Percentiles rank a stretch among this genome's conserved stretches.
These are phyloP conservation scores for Annona squamosa DNA, from an alignment of 164 flowering plant genomes.

Conservation along the genomic window DNA sequence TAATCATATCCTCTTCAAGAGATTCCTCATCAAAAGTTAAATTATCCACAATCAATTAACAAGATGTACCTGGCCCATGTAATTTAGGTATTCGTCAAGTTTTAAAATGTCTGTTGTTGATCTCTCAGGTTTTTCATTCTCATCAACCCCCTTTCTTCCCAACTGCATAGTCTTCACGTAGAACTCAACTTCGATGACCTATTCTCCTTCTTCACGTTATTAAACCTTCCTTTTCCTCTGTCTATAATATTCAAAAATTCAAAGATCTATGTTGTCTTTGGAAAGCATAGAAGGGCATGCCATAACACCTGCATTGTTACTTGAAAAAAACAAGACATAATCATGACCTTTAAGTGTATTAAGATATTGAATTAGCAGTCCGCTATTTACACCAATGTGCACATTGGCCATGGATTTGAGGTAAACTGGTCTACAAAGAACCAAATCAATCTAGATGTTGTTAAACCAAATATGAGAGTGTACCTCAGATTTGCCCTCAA, in stretches of 20 bases:
- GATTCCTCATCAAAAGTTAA: not conserved
- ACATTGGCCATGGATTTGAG: not conserved
- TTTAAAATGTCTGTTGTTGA: constrained; percentile 31
- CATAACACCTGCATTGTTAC: constrained; percentile 82
- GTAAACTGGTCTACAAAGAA: too few relatives aligned
- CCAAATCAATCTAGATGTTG: too few relatives aligned
- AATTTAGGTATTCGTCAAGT: constrained; percentile 46
- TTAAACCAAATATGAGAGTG: too few relatives aligned
- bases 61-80: constrained; percentile 26
- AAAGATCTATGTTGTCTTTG: constrained; percentile 46
- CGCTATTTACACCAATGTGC: not conserved
- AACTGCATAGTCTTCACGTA: constrained; percentile 51
- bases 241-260: too few relatives aligned
- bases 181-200: too few relatives aligned
- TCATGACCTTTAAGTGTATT: not conserved
- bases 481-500: too few relatives aligned
- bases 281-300: constrained; percentile 53
- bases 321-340: constrained; percentile 19
- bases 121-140: constrained; percentile 35
- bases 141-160: constrained; percentile 44
- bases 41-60: constrained; percentile 17
- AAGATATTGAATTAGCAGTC: not conserved
- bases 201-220: too few relatives aligned
- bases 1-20: not conserved
- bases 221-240: too few relatives aligned